phyloP scores from a whole-genome alignment of 2,329 filamentous ascomycete species.

The Lachnellula hyalina region DNA sequence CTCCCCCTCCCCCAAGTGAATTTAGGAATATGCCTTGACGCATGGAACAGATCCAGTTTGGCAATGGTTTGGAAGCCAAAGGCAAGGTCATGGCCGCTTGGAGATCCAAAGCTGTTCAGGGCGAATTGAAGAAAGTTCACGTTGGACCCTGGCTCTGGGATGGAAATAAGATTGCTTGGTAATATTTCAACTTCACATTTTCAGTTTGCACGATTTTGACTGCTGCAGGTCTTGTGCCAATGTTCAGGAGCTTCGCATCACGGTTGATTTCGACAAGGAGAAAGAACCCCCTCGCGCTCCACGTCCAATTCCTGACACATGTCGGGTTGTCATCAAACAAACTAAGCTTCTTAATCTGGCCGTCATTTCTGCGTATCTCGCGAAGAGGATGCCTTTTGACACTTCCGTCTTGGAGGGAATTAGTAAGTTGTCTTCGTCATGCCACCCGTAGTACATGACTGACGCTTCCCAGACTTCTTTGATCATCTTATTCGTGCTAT shows the following conservation, averaged over 20 bases:
- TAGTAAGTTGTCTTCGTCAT: slow-evolving; percentile 42
- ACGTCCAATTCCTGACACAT: slow-evolving; percentile 37
- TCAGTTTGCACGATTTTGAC: slow-evolving; percentile 3
- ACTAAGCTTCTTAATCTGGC: slow-evolving; percentile 66
- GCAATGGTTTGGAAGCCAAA: slow-evolving; percentile 55
- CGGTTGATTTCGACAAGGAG: slow-evolving; percentile 69
- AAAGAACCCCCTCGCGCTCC: slow-evolving; percentile 30
- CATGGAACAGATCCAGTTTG: slow-evolving; percentile 56
- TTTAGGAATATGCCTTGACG: slow-evolving; percentile 7
- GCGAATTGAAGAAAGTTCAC: slow-evolving; percentile 41
- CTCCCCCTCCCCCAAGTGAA: background rate
- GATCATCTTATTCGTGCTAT: slow-evolving; percentile 82
- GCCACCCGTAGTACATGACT: background rate
- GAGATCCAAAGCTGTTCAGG: slow-evolving; percentile 57
- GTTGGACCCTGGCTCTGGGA: slow-evolving; percentile 65
- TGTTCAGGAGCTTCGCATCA: slow-evolving; percentile 48
- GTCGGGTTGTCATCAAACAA: slow-evolving; percentile 56
- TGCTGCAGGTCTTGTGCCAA: slow-evolving; percentile 32
- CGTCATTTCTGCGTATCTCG: slow-evolving; percentile 61
- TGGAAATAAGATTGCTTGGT: slow-evolving; percentile 84
- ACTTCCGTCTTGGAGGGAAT: slow-evolving; percentile 70
- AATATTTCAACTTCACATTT: slow-evolving; percentile 26
- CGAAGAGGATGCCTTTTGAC: slow-evolving; percentile 54
- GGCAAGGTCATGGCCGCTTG: slow-evolving; percentile 72
- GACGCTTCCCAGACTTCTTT: slow-evolving; percentile 56